Conservation (phyloP, 148 eudicot species). For the Selenicereus undatus region DNA sequence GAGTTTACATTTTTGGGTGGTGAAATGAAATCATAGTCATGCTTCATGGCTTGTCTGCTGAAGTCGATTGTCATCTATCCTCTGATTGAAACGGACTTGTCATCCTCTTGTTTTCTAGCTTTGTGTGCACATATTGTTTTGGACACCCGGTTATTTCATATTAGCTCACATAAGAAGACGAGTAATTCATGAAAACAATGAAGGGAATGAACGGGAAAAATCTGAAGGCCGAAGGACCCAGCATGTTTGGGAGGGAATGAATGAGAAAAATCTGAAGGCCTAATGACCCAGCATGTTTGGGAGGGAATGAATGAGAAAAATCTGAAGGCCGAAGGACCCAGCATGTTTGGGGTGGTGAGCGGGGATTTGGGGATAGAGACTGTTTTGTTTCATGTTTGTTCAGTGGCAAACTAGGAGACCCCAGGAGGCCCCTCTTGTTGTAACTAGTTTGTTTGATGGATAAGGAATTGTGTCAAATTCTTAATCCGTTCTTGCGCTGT, state of each 20-base stretch:
- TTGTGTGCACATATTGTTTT: neutral
- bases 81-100: too few species aligned
- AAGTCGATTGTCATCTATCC: neutral
- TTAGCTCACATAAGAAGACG: constrained; percentile 1
- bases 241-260: constrained; percentile 18
- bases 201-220: constrained; percentile 17
- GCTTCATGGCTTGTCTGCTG: neutral
- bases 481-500: neutral
- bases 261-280: constrained; percentile 19
- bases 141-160: constrained; percentile 10
- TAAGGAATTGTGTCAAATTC: constrained; percentile 1
- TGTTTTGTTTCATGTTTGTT: constrained; percentile 25
- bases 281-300: too few species aligned
- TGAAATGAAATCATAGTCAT: constrained; percentile 28
- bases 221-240: constrained; percentile 21
- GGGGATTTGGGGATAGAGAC: constrained; percentile 15
- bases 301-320: constrained; percentile 17
- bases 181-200: constrained; percentile 8
- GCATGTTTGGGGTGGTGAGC: constrained; percentile 21
- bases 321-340: constrained; percentile 24
- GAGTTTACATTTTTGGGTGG: constrained; percentile 15
- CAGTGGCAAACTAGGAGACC: constrained; percentile 32
- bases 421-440: constrained; percentile 24
- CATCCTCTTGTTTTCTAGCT: neutral
- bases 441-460: constrained; percentile 1